Percentiles rank a stretch among this genome's conserved stretches.
Evolutionary conservation across 352 stramenopile genomes (phyloP).

Genomic region (Pythium pyrilobum): DNA sequence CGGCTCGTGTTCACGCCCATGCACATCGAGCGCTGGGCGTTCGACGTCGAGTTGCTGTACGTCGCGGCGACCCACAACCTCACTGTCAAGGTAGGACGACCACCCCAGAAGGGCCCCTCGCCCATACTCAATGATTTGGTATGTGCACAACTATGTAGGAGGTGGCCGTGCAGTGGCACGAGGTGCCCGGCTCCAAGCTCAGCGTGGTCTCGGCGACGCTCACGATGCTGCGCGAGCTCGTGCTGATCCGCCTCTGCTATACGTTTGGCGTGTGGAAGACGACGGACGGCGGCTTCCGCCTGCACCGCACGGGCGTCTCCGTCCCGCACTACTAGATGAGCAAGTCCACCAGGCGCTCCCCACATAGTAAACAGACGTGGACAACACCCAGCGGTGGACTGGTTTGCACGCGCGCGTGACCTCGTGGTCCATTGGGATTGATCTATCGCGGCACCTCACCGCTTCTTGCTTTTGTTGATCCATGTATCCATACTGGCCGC

Average conservation of each 20-base stretch:
- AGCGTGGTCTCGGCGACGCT: slow-evolving; percentile 85
- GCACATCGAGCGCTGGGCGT: slow-evolving; percentile 93
- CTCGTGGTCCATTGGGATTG: no score
- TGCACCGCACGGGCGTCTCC: slow-evolving; percentile 24
- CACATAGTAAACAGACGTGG: no score
- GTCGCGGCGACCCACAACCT: slow-evolving; percentile 59
- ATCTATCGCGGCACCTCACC: no score
- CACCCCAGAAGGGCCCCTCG: not conserved
- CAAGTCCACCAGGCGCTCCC: no score
- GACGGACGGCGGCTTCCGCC: slow-evolving; percentile 60
- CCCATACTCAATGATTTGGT: not conserved
- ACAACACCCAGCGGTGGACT: no score
- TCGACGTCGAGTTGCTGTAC: slow-evolving; percentile 93
- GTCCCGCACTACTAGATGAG: slow-evolving; percentile 10
- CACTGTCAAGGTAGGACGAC: slow-evolving; percentile 42
- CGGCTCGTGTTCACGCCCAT: slow-evolving; percentile 85
- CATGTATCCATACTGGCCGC: slow-evolving; percentile 1
- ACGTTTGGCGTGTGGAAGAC: slow-evolving; percentile 83
- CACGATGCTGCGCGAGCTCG: slow-evolving; percentile 91
- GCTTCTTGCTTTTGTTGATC: slow-evolving; percentile 6
- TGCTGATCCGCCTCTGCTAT: slow-evolving; percentile 89
- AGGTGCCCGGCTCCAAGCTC: slow-evolving; percentile 89
- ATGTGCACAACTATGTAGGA: slow-evolving; percentile 44
- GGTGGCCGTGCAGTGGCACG: slow-evolving; percentile 89
- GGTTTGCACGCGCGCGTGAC: no score